Conservation (phyloP, 1,284 basidiomycete species). For the Hypsizygus ulmarius region DNA sequence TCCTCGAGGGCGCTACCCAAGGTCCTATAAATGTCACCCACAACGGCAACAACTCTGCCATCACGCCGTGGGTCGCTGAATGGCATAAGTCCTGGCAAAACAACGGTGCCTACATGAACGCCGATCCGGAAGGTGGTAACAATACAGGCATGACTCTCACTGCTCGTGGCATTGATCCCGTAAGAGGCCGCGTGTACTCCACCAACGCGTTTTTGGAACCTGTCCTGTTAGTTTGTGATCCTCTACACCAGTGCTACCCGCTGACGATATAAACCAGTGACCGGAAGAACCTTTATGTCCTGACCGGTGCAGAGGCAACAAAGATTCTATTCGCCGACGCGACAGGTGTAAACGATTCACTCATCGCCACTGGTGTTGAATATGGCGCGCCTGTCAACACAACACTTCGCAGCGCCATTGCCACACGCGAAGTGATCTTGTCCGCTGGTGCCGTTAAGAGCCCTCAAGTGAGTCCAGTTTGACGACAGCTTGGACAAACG, state of each 20-base stretch:
- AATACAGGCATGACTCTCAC: constrained; percentile 14
- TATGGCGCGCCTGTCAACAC: constrained; percentile 12
- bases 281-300: constrained; percentile 17
- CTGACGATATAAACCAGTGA: constrained; percentile 2
- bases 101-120: constrained; percentile 14
- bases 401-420: constrained; percentile 8
- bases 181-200: constrained; percentile 9
- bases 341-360: constrained; percentile 4
- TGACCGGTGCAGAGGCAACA: constrained; percentile 18
- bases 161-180: constrained; percentile 10
- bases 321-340: constrained; percentile 11
- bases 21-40: constrained; percentile 14
- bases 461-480: constrained; percentile 7
- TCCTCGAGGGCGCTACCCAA: constrained; percentile 10
- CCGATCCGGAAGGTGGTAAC: constrained; percentile 17
- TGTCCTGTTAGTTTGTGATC: constrained; percentile 4
- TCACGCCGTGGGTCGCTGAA: constrained; percentile 13
- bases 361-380: constrained; percentile 16
- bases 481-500: background rate
- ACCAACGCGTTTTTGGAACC: constrained; percentile 13
- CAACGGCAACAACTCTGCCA: constrained; percentile 14
- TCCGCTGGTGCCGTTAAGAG: constrained; percentile 17
- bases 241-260: background rate
- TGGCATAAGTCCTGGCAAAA: constrained; percentile 13
- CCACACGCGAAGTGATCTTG: constrained; percentile 19